Evolutionary conservation across 164 flowering plant genomes (phyloP).

Genomic region (Cinnamomum micranthum): DNA sequence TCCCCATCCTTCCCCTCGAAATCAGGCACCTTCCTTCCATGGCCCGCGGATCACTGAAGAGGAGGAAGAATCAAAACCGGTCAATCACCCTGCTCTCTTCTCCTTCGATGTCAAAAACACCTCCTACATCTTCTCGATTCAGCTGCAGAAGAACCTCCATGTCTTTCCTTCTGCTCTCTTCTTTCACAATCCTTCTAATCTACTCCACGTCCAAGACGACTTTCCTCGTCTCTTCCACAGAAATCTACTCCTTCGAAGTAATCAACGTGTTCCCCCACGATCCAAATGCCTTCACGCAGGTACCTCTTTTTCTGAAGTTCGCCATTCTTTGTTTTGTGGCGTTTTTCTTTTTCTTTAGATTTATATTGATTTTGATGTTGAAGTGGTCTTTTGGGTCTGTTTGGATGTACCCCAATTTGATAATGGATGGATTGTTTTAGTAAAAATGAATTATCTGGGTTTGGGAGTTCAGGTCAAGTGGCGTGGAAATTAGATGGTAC

Average conservation of each 20-base stretch:
- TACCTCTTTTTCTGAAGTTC: constrained; percentile 7
- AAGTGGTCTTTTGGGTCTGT: not conserved
- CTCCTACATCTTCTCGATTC: not conserved
- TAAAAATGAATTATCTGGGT: no score
- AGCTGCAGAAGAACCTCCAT: not conserved
- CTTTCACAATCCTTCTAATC: not conserved
- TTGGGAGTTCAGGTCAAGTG: no score
- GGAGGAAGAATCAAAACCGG: no score
- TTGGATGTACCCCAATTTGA: not conserved
- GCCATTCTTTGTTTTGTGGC: not conserved
- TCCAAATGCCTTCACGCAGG: constrained; percentile 78
- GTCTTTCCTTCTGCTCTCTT: not conserved
- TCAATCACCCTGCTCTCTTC: no score
- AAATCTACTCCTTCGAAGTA: constrained; percentile 34
- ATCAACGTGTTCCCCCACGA: constrained; percentile 80
- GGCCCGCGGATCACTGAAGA: no score
- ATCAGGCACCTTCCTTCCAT: no score
- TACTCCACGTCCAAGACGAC: not conserved
- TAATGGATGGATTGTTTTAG: no score
- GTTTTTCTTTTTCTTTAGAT: not conserved
- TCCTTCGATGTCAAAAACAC: not conserved
- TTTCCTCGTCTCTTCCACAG: not conserved
- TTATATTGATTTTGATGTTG: not conserved
- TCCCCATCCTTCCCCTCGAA: no score
- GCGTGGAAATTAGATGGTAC: no score